Percentiles rank a stretch among this genome's conserved stretches.
These are phyloP conservation scores for Hysterangium stoloniferum DNA, from an alignment of 768 basidiomycete species.

Conservation along the genomic window DNA sequence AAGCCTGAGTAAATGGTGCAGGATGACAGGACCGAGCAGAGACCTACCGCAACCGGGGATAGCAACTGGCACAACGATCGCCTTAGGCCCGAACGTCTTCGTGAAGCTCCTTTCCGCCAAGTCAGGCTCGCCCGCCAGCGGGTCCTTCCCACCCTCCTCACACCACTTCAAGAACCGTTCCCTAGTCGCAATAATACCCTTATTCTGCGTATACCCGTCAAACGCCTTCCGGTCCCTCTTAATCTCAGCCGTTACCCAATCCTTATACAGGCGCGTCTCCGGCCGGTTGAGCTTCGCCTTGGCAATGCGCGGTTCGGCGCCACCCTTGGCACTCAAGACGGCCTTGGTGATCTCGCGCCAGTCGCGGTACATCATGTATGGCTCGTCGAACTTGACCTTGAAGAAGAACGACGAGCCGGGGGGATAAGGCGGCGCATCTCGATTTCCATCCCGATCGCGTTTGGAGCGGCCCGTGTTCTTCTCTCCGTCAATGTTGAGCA, in stretches of 20 bases:
- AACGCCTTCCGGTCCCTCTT: constrained; percentile 51
- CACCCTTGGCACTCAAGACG: constrained; percentile 41
- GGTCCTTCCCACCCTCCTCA: constrained; percentile 37
- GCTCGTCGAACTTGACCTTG: constrained; percentile 98
- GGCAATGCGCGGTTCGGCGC: constrained; percentile 35
- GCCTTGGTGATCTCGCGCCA: constrained; percentile 91
- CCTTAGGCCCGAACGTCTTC: constrained; percentile 46
- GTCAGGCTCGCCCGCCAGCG: constrained; percentile 14
- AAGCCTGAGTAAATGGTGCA: neutral
- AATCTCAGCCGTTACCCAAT: constrained; percentile 81
- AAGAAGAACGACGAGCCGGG: constrained; percentile 90
- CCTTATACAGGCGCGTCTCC: constrained; percentile 73
- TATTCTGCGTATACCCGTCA: constrained; percentile 52
- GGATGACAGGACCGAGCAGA: too few species aligned
- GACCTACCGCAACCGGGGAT: constrained; percentile 86
- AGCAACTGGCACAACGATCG: constrained; percentile 80
- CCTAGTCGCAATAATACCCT: constrained; percentile 79
- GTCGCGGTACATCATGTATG: constrained; percentile 97
- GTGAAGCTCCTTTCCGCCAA: constrained; percentile 23
- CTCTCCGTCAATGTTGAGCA: constrained; percentile 1
- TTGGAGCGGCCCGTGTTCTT: constrained; percentile 11
- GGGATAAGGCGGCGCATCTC: constrained; percentile 49
- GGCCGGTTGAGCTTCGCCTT: constrained; percentile 62
- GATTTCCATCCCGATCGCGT: constrained; percentile 16
- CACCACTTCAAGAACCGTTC: constrained; percentile 73